Percentiles rank a stretch among this genome's conserved stretches.
phyloP scores from a whole-genome alignment of 176 grass and related monocot species.

The Juncus effusus region DNA sequence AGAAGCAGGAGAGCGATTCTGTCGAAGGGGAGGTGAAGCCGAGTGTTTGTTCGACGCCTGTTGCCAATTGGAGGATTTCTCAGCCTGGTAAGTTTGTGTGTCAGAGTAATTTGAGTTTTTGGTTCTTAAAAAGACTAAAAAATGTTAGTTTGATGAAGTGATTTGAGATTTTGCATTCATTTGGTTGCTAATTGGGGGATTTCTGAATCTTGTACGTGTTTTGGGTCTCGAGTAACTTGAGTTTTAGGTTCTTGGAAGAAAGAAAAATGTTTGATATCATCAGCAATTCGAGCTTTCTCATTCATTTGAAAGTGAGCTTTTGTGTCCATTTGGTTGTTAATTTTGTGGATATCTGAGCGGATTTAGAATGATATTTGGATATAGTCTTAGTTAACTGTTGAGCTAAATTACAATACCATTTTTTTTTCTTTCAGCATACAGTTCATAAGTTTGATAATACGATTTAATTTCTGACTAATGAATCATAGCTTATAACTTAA shows the following conservation, averaged over 20 bases:
- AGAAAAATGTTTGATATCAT: too few species aligned
- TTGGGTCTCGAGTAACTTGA: too few species aligned
- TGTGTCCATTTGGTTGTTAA: too few species aligned
- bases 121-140: background rate
- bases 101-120: background rate
- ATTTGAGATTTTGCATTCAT: background rate
- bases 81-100: constrained; percentile 44
- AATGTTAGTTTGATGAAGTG: background rate
- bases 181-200: too few species aligned
- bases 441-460: background rate
- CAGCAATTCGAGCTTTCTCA: too few species aligned
- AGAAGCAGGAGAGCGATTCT: constrained; percentile 35
- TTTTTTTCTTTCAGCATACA: background rate
- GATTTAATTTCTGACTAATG: constrained; percentile 19
- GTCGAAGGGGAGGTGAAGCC: background rate
- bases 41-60: constrained; percentile 8
- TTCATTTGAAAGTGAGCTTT: too few species aligned
- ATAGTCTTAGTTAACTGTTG: too few species aligned
- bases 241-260: too few species aligned
- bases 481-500: constrained; percentile 32
- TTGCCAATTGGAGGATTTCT: constrained; percentile 73
- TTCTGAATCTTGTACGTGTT: too few species aligned
- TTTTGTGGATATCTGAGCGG: too few species aligned
- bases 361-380: too few species aligned
- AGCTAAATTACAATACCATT: background rate